Base-by-base conservation (phyloP, 306 rosid genomes). In the Rosa chinensis region DNA sequence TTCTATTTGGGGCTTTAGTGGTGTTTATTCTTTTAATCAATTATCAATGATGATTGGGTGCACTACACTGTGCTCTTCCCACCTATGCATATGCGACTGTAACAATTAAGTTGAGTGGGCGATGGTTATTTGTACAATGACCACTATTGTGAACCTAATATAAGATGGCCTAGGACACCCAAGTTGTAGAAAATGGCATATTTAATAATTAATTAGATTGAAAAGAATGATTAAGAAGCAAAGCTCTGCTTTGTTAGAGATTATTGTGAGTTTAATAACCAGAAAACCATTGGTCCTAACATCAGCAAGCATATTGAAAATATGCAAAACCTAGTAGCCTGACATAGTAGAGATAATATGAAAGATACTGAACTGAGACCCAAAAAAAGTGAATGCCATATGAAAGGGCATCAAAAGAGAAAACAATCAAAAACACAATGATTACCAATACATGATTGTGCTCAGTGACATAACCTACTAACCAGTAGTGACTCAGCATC, bases 61-160 rank as follows among this genome's bases (percentile, higher is more conserved):
- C 77, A 70, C 68, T 16, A 12, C 44, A 18, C 23, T 23, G 58
- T 77, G 68, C 58, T 39, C 25, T 52, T 68, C 67, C 80, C 52
- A 40, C 40, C 21, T 4, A 49, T 13, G 66, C 62, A 72, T 35
- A 77, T 64, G 55, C 67, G 5, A 18, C 6, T 37, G 21, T 5
- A 14, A 66, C 48, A 10, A 35, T 53, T 18, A 20, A 35, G 20
- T 52, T 37, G 59, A 53, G 77, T 37, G 76, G 58, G 9, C 35
- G 58, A 52, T 16, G 76, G 18, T 10, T n/a, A 75, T 59, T 13
- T 32, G 6, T 4, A 75, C 49, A 25, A 25, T 32, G 7, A 28
- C 28, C 47, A 18, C 16, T 52, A 70, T 68, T 32, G 37, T 16
- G 72, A 44, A 8, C 11, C 2, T 42, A 44, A 69, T 37, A 43